phyloP scores from a whole-genome alignment of 2,329 filamentous ascomycete genomes.

The Mollisia scopiformis region DNA sequence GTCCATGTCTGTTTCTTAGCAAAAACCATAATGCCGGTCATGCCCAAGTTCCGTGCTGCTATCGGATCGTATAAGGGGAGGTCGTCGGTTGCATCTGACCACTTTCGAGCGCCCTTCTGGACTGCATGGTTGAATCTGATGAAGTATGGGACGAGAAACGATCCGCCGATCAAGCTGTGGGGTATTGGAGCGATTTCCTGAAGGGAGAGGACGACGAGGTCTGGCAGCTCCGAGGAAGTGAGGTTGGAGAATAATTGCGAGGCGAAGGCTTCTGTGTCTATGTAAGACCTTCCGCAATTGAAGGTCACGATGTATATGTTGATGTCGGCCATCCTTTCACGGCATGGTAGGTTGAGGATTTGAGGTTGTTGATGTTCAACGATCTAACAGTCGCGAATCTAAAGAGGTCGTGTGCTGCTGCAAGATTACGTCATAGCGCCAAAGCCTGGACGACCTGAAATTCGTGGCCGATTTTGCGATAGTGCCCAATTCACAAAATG shows the following conservation, averaged over 20 bases:
- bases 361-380: too few relatives aligned
- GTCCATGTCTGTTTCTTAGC: constrained; percentile 66
- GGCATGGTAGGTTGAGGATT: too few relatives aligned
- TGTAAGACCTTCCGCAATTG: constrained; percentile 77
- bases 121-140: constrained; percentile 72
- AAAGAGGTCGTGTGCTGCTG: too few relatives aligned
- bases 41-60: constrained; percentile 75
- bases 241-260: constrained; percentile 68
- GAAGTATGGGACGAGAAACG: constrained; percentile 77
- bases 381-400: too few relatives aligned
- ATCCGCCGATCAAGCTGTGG: constrained; percentile 83
- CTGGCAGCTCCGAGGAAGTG: constrained; percentile 57
- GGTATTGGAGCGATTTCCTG: constrained; percentile 89
- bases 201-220: constrained; percentile 69
- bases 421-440: too few relatives aligned
- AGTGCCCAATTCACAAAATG: too few relatives aligned
- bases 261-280: constrained; percentile 73
- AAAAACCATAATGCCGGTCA: constrained; percentile 90
- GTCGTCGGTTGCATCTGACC: constrained; percentile 32
- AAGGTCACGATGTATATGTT: constrained; percentile 83
- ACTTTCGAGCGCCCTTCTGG: constrained; percentile 60
- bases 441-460: too few relatives aligned
- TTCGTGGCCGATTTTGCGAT: too few relatives aligned
- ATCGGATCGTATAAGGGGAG: constrained; percentile 68
- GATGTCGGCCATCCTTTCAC: constrained; percentile 49